Evolutionary conservation across 192 early-diverging fungal species (phyloP).

Genomic region (Allomyces macrogynus): DNA sequence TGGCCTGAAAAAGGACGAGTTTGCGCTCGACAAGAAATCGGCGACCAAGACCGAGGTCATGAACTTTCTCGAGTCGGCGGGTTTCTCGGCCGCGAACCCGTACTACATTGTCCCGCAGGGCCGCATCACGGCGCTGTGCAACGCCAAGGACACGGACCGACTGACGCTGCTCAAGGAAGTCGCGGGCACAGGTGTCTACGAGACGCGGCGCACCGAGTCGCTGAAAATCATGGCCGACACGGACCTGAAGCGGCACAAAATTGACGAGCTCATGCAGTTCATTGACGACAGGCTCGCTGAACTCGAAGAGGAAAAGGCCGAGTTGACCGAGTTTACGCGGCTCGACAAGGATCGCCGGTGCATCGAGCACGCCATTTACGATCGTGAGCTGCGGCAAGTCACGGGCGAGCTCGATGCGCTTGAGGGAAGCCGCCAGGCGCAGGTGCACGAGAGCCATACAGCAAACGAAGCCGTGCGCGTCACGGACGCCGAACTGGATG

Average conservation of each 20-base stretch:
- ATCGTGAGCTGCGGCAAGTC: slow-evolving; percentile 64
- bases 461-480: slow-evolving; percentile 24
- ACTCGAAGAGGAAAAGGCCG: slow-evolving; percentile 83
- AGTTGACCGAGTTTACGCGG: slow-evolving; percentile 70
- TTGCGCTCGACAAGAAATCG: slow-evolving; percentile 83
- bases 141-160: slow-evolving; percentile 79
- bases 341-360: slow-evolving; percentile 67
- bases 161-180: slow-evolving; percentile 86
- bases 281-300: slow-evolving; percentile 77
- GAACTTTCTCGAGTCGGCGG: slow-evolving; percentile 85
- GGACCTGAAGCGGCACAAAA: slow-evolving; percentile 63
- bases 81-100: slow-evolving; percentile 89
- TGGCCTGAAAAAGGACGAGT: slow-evolving; percentile 94
- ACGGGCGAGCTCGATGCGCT: slow-evolving; percentile 13
- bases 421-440: neutral
- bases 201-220: slow-evolving; percentile 71
- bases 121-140: slow-evolving; percentile 68
- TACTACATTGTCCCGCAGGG: slow-evolving; percentile 99
- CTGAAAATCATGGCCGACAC: slow-evolving; percentile 85
- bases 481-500: slow-evolving; percentile 35
- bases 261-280: slow-evolving; percentile 64
- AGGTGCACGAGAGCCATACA: slow-evolving; percentile 11
- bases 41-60: slow-evolving; percentile 76
- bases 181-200: slow-evolving; percentile 92
- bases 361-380: slow-evolving; percentile 84